These are phyloP conservation scores for Suillus subalutaceus DNA, from an alignment of 768 basidiomycete genomes.

Conservation along the genomic window DNA sequence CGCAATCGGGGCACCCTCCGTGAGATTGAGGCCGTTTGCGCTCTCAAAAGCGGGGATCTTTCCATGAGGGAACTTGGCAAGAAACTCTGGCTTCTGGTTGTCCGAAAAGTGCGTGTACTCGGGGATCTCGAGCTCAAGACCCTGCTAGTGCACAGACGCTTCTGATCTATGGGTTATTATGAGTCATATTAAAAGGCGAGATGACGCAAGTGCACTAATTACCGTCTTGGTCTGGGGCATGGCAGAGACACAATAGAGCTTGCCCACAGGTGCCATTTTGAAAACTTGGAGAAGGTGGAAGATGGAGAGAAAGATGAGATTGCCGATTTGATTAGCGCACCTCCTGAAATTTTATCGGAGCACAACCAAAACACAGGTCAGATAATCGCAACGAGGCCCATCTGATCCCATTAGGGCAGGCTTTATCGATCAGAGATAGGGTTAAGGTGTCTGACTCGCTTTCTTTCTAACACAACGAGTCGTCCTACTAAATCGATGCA, in stretches of 20 bases:
- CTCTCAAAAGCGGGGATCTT: slow-evolving; percentile 87
- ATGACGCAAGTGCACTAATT: slow-evolving; percentile 14
- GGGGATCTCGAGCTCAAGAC: slow-evolving; percentile 55
- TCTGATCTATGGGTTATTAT: slow-evolving; percentile 40
- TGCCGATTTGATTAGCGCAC: slow-evolving; percentile 1
- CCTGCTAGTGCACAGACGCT: slow-evolving; percentile 65
- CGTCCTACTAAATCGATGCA: not conserved
- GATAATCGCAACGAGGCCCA: slow-evolving; percentile 16
- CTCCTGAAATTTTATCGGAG: slow-evolving; percentile 23
- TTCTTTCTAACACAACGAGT: not conserved
- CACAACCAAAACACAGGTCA: slow-evolving; percentile 7
- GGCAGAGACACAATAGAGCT: slow-evolving; percentile 55
- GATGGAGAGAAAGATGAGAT: slow-evolving; percentile 19
- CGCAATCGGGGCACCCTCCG: slow-evolving; percentile 81
- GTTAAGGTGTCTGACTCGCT: not conserved
- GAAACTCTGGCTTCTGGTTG: slow-evolving; percentile 73
- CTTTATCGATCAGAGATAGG: slow-evolving; percentile 32
- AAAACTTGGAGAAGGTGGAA: slow-evolving; percentile 25
- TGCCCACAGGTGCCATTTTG: slow-evolving; percentile 63
- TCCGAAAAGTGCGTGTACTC: slow-evolving; percentile 62
- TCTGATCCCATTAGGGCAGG: slow-evolving; percentile 20
- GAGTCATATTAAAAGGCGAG: slow-evolving; percentile 9
- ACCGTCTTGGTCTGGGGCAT: slow-evolving; percentile 54
- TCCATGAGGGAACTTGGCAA: slow-evolving; percentile 75
- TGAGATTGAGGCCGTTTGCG: slow-evolving; percentile 74